Base-by-base conservation (phyloP, 129 eudicot species). In the Tagetes patula region DNA sequence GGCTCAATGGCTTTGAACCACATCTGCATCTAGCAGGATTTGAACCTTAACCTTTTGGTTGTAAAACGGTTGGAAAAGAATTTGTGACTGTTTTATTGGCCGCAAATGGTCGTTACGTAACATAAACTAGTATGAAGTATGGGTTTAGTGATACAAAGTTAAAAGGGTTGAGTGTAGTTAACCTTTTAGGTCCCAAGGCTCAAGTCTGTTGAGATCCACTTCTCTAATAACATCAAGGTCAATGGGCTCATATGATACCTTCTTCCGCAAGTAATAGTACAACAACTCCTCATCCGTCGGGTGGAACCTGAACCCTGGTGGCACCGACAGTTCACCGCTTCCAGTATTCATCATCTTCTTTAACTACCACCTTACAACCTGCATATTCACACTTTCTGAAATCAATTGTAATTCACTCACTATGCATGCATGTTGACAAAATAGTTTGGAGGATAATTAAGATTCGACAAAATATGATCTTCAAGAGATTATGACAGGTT, bases 111-210 rank as follows among this genome's bases (percentile, higher is more conserved):
- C 27, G 27, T 20, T 20, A 20, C 27, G 27, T 20, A 20, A 20
- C 27, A 20, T 20, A 20, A 20, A 20, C 27, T 20, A 20, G 27
- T 20, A 20, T 20, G 27, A 20, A 20, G 27, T 20, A 20, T 20
- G 27, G 27, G 27, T 20, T 20, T 20, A 20, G 27, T 20, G 27
- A 20, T 20, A 20, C 27, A 7, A 30, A 4, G 45, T 8, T 1
- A 33, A 73, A 3, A 47, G 32, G 46, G n/a, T 9, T 12, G 2
- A 20, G 61, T 38, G 3, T 37, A 43, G 13, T 61, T 52, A 12
- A 91, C 97, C 97, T 88, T 92, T 92, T 75, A 92, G 91, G 70
- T 92, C 97, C 97, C 97, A 92, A 47, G 97, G 97, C 84, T 92
- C 97, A 41, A 92, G 91, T 74, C 87, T 92, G 89, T 92, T 92